Evolutionary conservation across 2,329 filamentous ascomycete species (phyloP), one percentile per base, ranked within the genome.

Genomic region (Penicillium sp.): DNA sequence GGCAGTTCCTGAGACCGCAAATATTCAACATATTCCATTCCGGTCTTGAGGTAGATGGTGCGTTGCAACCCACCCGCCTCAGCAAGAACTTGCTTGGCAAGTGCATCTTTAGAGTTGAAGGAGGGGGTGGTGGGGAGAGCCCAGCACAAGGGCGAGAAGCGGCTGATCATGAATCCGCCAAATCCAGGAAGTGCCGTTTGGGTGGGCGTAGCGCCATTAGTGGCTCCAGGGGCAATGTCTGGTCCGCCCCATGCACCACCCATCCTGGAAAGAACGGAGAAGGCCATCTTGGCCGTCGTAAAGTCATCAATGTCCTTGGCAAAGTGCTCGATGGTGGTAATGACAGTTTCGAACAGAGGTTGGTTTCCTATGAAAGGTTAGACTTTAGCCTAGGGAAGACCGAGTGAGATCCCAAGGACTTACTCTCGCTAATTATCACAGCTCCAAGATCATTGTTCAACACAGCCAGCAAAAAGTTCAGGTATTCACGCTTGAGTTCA

Each of bases 381-480:
- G 57, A 15, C 37, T 31, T 41, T 20, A 34, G 15, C 6, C n/a
- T 28, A 28, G n/a, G n/a, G 5, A 37, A 5, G 10, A n/a, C 11
- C 8, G 12, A 37, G 15, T 6, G 14, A 38, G 1, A 50, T 8
- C 14, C 15, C 3, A 8, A 37, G 6, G 35, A 73, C 80, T 75
- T 76, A 85, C 83, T 73, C 71, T 91, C 88, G 71, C 92, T 96
- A 64, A 99, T 90, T 43, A 99, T 87, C 12, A 98, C 92, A 28
- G 88, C 86, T 10, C 90, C 92, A 4, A 99, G 86, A 57, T 96
- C 91, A 72, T 99, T 96, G 74, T 91, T 91, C 39, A 99, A 79
- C 60, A 99, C 92, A 58, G 96, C 89, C 53, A 92, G 86, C 63
- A 99, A 81, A 75, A 99, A 98, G 57, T 92, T 92, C n/a, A 99